Conservation (phyloP, 345 rosid genomes). For the Hypericum perforatum region DNA sequence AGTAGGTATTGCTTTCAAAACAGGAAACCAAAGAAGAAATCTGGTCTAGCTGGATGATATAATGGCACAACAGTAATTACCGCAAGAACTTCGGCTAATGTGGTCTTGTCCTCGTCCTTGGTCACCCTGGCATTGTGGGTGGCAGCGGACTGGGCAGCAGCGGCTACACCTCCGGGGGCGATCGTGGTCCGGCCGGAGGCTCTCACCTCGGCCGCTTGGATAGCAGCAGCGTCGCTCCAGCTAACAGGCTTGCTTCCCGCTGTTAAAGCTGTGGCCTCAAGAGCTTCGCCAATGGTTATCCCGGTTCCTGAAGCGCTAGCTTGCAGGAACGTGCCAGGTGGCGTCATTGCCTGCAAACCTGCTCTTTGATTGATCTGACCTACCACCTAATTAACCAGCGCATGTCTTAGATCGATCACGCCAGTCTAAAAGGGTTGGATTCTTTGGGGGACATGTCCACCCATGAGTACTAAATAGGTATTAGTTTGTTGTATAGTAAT, state of each 20-base stretch:
- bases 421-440: conserved; percentile 75
- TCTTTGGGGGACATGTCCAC: too few species aligned
- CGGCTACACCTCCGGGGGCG: conserved; percentile 55
- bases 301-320: conserved; percentile 16
- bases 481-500: too few species aligned
- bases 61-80: conserved; percentile 18
- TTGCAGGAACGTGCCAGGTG: background rate
- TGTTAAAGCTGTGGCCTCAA: conserved; percentile 61
- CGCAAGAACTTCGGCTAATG: conserved; percentile 48
- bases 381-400: conserved; percentile 5
- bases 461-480: too few species aligned
- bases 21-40: background rate
- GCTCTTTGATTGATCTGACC: conserved; percentile 51
- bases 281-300: conserved; percentile 62
- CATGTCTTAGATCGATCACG: conserved; percentile 11
- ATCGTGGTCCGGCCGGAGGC: conserved; percentile 65
- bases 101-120: conserved; percentile 46
- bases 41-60: background rate
- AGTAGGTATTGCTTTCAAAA: too few species aligned
- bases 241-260: conserved; percentile 73
- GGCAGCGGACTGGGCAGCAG: conserved; percentile 76
- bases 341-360: background rate
- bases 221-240: conserved; percentile 83
- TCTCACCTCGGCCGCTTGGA: conserved; percentile 83
- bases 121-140: conserved; percentile 42